Conservation (phyloP, 495 filamentous ascomycete genomes). For the Podospora fimiseda region DNA sequence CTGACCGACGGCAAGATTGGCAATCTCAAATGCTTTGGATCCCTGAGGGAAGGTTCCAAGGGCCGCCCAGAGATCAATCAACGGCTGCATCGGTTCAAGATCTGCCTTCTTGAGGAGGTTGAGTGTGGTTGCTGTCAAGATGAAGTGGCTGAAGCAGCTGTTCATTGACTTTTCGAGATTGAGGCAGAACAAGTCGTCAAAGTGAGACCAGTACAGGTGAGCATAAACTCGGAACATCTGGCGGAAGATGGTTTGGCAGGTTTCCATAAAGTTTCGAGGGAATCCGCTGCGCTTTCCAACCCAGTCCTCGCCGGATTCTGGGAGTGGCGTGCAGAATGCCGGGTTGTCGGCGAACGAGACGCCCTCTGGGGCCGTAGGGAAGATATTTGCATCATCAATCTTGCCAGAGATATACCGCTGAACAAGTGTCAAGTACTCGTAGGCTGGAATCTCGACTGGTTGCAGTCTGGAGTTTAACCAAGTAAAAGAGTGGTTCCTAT, state of each 20-base stretch:
- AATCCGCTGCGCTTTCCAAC: constrained; percentile 84
- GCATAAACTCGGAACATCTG: constrained; percentile 97
- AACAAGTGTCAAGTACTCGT: constrained; percentile 86
- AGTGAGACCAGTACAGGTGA: constrained; percentile 83
- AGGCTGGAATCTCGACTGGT: constrained; percentile 65
- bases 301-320: constrained; percentile 56
- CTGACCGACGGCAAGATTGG: constrained; percentile 43
- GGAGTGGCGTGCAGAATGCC: constrained; percentile 51
- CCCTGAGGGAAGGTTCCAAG: constrained; percentile 75
- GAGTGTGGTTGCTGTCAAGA: constrained; percentile 80
- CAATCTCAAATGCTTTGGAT: constrained; percentile 50
- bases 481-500: constrained; percentile 80
- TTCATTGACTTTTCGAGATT: constrained; percentile 81
- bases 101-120: constrained; percentile 78
- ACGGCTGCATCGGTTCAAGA: constrained; percentile 86
- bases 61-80: constrained; percentile 83
- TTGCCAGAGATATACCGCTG: constrained; percentile 92
- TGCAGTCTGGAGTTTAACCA: constrained; percentile 68
- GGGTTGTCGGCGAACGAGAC: constrained; percentile 52
- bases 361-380: constrained; percentile 66
- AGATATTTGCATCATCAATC: constrained; percentile 75
- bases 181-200: constrained; percentile 74
- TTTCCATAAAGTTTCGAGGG: constrained; percentile 76
- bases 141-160: constrained; percentile 91
- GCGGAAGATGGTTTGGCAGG: constrained; percentile 86